phyloP scores from a whole-genome alignment of 2,329 filamentous ascomycete genomes.

The Colletotrichum noveboracense region DNA sequence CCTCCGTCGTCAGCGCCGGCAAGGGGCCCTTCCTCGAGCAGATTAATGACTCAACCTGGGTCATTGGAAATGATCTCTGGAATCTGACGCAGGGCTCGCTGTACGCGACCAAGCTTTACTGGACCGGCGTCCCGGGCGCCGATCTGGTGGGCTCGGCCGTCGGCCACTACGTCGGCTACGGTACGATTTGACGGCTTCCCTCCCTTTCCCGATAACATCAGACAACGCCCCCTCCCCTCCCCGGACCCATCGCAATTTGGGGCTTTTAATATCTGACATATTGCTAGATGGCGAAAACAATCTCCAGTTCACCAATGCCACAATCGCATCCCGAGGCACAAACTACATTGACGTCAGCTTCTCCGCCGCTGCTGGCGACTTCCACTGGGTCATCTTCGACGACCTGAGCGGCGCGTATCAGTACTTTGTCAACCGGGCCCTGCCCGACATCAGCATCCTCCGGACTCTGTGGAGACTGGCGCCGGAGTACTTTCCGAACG shows the following conservation, averaged over 20 bases:
- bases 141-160: conserved; percentile 19
- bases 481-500: conserved; percentile 14
- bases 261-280: not conserved
- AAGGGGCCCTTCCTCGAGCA: conserved; percentile 16
- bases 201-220: not conserved
- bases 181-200: not conserved
- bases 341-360: conserved; percentile 22
- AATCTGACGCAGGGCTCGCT: conserved; percentile 21
- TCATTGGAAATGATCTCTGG: conserved; percentile 23
- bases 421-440: conserved; percentile 22
- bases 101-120: conserved; percentile 16
- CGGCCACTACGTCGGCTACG: conserved; percentile 17
- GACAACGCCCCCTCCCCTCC: not conserved
- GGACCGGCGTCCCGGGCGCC: conserved; percentile 16
- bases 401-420: conserved; percentile 19
- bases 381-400: conserved; percentile 22
- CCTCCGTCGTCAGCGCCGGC: not conserved
- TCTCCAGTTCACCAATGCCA: conserved; percentile 13
- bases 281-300: conserved; percentile 15
- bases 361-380: conserved; percentile 9
- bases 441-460: conserved; percentile 18
- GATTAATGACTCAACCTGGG: conserved; percentile 11
- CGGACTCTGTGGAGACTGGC: conserved; percentile 16
- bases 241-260: not conserved
- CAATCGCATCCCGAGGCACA: conserved; percentile 3